Percentiles rank a stretch among this genome's conserved stretches.
Conservation (phyloP, 495 filamentous ascomycete species). For the Daldinia vernicosa region DNA sequence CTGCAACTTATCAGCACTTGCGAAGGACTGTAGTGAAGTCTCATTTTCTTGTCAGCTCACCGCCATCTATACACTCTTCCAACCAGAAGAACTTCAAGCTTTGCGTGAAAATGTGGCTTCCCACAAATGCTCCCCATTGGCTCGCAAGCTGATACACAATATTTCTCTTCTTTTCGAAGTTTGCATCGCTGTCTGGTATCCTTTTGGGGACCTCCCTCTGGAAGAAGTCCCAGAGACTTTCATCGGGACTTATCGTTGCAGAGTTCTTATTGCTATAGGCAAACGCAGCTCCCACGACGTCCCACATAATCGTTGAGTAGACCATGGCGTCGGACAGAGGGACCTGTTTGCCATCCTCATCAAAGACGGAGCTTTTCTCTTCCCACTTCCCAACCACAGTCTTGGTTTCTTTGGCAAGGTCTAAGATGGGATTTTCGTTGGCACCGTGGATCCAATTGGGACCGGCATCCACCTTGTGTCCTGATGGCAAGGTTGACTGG, state of each 20-base stretch:
- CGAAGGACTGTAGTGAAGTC: background rate
- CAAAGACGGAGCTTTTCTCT: conserved; percentile 65
- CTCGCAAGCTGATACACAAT: conserved; percentile 70
- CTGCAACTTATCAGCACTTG: conserved; percentile 52
- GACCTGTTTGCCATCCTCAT: conserved; percentile 68
- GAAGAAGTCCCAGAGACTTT: conserved; percentile 84
- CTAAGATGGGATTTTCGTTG: conserved; percentile 81
- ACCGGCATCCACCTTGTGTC: conserved; percentile 68
- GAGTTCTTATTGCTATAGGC: conserved; percentile 75
- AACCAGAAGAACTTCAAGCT: conserved; percentile 93
- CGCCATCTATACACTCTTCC: conserved; percentile 93
- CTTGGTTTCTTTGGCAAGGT: conserved; percentile 74
- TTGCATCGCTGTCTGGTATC: conserved; percentile 58
- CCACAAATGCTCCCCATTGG: conserved; percentile 90
- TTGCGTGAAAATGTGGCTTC: conserved; percentile 75
- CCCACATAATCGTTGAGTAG: conserved; percentile 75
- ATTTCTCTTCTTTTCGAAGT: conserved; percentile 58
- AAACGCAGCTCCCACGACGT: conserved; percentile 80
- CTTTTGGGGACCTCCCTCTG: conserved; percentile 63
- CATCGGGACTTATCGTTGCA: conserved; percentile 67
- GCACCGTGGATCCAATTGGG: conserved; percentile 98
- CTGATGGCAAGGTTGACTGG: conserved; percentile 58
- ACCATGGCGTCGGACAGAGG: conserved; percentile 60
- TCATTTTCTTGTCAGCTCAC: conserved; percentile 56
- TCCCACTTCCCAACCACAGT: conserved; percentile 69